phyloP scores from a whole-genome alignment of 2,329 filamentous ascomycete genomes.

The Aspergillus fijiensis region DNA sequence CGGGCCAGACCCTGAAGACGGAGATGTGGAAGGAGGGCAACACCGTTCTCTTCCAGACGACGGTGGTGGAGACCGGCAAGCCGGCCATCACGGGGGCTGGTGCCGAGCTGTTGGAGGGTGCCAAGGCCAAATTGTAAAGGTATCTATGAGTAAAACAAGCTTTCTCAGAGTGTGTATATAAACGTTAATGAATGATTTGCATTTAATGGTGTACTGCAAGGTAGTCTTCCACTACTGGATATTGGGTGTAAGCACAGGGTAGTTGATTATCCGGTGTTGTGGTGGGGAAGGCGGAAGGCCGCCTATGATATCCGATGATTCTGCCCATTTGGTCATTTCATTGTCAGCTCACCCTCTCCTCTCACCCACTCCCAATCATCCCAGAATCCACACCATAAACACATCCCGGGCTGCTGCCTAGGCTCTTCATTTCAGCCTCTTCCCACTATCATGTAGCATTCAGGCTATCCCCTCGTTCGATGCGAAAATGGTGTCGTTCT shows the following conservation, averaged over 20 bases:
- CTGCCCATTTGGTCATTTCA: too few relatives aligned
- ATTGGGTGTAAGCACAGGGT: too few relatives aligned
- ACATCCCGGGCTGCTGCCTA: not conserved
- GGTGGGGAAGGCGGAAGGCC: too few relatives aligned
- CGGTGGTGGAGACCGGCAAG: conserved; percentile 91
- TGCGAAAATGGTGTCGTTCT: conserved; percentile 40
- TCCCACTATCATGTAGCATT: conserved; percentile 34
- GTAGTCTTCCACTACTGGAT: too few relatives aligned
- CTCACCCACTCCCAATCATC: too few relatives aligned
- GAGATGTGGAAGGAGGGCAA: conserved; percentile 92
- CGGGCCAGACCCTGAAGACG: conserved; percentile 84
- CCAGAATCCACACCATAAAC: not conserved
- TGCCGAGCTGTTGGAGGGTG: conserved; percentile 64
- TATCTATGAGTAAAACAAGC: not conserved
- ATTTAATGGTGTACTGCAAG: not conserved
- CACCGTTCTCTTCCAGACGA: conserved; percentile 79
- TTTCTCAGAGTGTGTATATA: conserved; percentile 22
- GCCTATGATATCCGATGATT: too few relatives aligned
- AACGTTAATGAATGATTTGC: conserved; percentile 8
- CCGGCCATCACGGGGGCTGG: conserved; percentile 78
- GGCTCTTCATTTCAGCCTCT: not conserved
- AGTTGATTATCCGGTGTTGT: too few relatives aligned
- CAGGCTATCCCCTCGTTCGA: conserved; percentile 8
- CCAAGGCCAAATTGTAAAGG: conserved; percentile 53
- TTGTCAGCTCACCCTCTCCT: too few relatives aligned